Evolutionary conservation across 2,329 filamentous ascomycete genomes (phyloP).

Genomic region (Ophiocordyceps sinensis): DNA sequence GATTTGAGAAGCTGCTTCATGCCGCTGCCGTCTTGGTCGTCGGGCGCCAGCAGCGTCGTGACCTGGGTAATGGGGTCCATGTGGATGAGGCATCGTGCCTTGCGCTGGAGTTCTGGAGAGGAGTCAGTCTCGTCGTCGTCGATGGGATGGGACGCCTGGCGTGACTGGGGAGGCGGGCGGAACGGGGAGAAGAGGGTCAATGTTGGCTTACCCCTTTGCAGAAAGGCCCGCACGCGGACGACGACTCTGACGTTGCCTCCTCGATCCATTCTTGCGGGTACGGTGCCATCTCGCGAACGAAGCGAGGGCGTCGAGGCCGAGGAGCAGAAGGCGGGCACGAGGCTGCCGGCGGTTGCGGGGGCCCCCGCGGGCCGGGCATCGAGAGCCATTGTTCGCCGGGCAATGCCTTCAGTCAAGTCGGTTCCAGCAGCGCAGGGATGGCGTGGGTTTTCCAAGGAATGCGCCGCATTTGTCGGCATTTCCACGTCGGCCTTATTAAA

Average conservation of each 20-base stretch:
- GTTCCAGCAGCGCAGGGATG: no score
- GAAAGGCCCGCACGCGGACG: constrained; percentile 65
- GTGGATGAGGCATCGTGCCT: constrained; percentile 70
- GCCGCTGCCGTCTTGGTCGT: constrained; percentile 24
- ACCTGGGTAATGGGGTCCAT: constrained; percentile 83
- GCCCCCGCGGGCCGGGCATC: constrained; percentile 29
- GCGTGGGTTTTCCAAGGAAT: no score
- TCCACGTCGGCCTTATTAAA: no score
- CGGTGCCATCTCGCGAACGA: constrained; percentile 55
- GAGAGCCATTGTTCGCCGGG: constrained; percentile 24
- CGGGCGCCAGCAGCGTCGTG: constrained; percentile 65
- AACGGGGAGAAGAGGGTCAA: not conserved
- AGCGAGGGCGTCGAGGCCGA: constrained; percentile 68
- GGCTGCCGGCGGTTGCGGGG: constrained; percentile 22
- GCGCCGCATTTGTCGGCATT: no score
- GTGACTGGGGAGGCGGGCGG: not conserved
- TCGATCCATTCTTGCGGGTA: constrained; percentile 42
- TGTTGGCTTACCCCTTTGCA: constrained; percentile 45
- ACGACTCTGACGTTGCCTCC: constrained; percentile 74
- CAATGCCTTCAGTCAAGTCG: no score
- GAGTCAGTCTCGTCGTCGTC: not conserved
- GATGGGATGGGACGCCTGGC: not conserved
- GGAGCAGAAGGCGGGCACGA: constrained; percentile 28
- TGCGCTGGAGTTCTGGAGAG: constrained; percentile 58
- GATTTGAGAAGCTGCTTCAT: constrained; percentile 36